Base-by-base conservation (phyloP, 768 basidiomycete genomes). In the Lactarius psammicola region DNA sequence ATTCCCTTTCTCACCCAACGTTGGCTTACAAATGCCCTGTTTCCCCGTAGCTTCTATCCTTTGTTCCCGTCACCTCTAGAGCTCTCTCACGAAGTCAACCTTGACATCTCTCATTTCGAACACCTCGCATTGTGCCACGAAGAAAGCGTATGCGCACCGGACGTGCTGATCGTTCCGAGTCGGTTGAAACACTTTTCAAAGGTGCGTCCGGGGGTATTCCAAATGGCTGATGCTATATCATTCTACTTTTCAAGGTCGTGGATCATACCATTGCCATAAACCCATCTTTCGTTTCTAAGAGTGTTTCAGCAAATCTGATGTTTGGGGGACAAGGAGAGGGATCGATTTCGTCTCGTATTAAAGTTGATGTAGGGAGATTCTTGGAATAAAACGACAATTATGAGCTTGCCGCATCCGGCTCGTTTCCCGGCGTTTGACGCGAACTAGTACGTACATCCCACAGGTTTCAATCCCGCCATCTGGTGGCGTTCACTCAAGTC, bases 121-220 rank as follows among this genome's bases (percentile, higher is more conserved):
- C 75, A 81, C 28, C 75, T 88, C 56, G 78, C 68, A 34, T 62
- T 80, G 4, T 67, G 60, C 26, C 69, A 74, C 15, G 75, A 74
- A 18, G 72, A 66, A 4, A 70, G 63, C 9, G 72, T 81, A 33
- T 78, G 77, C 59, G 86, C 85, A 0, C 95, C 94, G 1, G 91
- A 96, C 73, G 84, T 98, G 4, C 78, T 98, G 51, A 84, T 99
- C 55, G 73, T 95, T 1, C 94, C 97, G 0, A 95, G 94, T 75
- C 83, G 87, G 58, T 79, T 98, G 60, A 95, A 92, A 76, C 89
- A 95, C 23, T 98, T 98, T 74, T 81, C 86, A 20, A 96, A 94
- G 84, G 95, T 93, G 28, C 46, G 80, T 59, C 69, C 70, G 46
- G 13, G n/a, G 10, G 34, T 57, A 28, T n/a, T 49, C 11, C 5